Conservation (phyloP, 345 rosid genomes). For the Camelina hispida region DNA sequence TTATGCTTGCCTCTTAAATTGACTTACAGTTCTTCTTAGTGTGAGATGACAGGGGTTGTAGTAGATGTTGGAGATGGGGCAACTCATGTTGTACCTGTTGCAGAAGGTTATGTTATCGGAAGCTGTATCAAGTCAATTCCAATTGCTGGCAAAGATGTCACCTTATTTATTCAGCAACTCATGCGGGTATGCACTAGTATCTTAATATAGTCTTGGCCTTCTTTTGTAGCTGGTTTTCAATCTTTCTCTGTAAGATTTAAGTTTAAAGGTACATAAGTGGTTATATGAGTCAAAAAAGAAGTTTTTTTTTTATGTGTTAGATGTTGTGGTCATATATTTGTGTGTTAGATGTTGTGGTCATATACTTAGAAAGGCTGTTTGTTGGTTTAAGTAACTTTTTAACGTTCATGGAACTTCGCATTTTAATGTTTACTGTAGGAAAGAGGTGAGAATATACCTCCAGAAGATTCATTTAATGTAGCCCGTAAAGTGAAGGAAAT, state of each 20-base stretch:
- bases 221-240: not conserved
- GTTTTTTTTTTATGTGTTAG: not conserved
- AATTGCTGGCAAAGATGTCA: constrained; percentile 88
- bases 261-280: constrained; percentile 2
- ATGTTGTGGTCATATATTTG: too few species aligned
- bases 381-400: not conserved
- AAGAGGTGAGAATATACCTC: constrained; percentile 98
- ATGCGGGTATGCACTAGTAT: constrained; percentile 71
- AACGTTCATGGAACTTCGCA: constrained; percentile 22
- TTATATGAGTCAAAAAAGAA: too few species aligned
- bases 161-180: constrained; percentile 91
- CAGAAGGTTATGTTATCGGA: constrained; percentile 97
- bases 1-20: constrained; percentile 42
- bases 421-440: constrained; percentile 60
- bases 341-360: not conserved
- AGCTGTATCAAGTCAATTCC: constrained; percentile 94
- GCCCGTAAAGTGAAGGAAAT: constrained; percentile 97
- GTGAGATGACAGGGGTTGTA: constrained; percentile 99
- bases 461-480: constrained; percentile 92
- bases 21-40: constrained; percentile 62
- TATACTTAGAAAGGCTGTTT: constrained; percentile 3
- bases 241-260: constrained; percentile 3
- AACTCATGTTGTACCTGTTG: constrained; percentile 92
- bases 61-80: constrained; percentile 99
- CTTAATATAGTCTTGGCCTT: constrained; percentile 8